These are phyloP conservation scores for Xylaria cubensis DNA, from an alignment of 495 filamentous ascomycete genomes.

Conservation along the genomic window DNA sequence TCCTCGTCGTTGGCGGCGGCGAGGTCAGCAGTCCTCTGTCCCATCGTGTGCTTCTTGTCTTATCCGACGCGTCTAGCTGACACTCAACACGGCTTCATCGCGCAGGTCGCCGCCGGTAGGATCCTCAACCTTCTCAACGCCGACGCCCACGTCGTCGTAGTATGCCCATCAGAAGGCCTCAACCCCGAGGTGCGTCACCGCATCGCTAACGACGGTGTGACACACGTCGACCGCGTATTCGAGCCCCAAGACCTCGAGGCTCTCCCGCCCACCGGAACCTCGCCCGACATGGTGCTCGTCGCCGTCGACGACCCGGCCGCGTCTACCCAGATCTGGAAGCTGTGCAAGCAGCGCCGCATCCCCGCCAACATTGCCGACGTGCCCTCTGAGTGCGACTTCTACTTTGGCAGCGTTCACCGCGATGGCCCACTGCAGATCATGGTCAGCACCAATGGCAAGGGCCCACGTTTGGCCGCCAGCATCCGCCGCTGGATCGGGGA, in stretches of 20 bases:
- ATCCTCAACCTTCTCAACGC: slow-evolving; percentile 93
- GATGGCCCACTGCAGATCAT: slow-evolving; percentile 97
- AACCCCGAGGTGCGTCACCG: slow-evolving; percentile 88
- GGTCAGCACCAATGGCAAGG: slow-evolving; percentile 98
- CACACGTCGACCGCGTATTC: slow-evolving; percentile 82
- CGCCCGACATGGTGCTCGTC: slow-evolving; percentile 78
- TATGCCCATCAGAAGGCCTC: slow-evolving; percentile 79
- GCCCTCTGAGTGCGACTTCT: slow-evolving; percentile 96
- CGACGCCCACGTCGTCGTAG: slow-evolving; percentile 85
- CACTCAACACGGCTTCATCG: neutral
- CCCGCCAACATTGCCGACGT: slow-evolving; percentile 97
- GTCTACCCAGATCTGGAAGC: slow-evolving; percentile 85
- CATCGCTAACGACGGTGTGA: slow-evolving; percentile 72
- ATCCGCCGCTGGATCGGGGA: slow-evolving; percentile 83
- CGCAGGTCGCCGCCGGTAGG: slow-evolving; percentile 90
- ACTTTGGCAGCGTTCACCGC: slow-evolving; percentile 93
- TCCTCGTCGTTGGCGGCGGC: slow-evolving; percentile 91
- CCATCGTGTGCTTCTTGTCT: neutral
- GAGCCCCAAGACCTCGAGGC: slow-evolving; percentile 78
- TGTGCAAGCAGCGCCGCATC: slow-evolving; percentile 84
- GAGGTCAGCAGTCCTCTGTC: slow-evolving; percentile 64
- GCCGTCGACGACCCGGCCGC: slow-evolving; percentile 92
- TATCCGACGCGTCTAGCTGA: slow-evolving; percentile 13
- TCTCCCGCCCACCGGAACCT: slow-evolving; percentile 32
- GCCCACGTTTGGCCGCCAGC: slow-evolving; percentile 87